These are phyloP conservation scores for Aegilops longissima DNA, from an alignment of 176 grass and related monocot species.

Conservation along the genomic window DNA sequence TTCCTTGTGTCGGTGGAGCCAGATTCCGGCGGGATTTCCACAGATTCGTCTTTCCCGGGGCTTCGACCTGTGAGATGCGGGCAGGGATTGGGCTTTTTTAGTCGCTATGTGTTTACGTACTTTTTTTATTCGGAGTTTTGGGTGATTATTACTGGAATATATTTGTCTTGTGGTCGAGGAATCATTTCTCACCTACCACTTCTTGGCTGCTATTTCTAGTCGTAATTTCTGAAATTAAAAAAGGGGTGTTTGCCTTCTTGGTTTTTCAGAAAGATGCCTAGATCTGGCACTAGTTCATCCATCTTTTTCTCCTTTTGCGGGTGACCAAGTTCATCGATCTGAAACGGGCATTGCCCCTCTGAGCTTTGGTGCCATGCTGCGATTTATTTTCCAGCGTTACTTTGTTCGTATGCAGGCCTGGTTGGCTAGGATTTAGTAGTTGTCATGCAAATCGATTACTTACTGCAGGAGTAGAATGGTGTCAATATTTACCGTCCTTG, in stretches of 20 bases:
- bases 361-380: not conserved
- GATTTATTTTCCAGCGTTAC: not conserved
- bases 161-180: not conserved
- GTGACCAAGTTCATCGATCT: not conserved
- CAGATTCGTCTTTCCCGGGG: slow-evolving; percentile 12
- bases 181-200: not conserved
- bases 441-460: not conserved
- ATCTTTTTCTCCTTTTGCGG: too few relatives aligned
- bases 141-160: too few relatives aligned
- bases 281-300: slow-evolving; percentile 3
- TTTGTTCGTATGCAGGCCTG: not conserved
- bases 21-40: slow-evolving; percentile 25
- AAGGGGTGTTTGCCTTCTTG: not conserved
- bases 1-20: slow-evolving; percentile 40
- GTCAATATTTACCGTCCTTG: not conserved
- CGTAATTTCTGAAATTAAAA: not conserved
- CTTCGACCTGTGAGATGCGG: too few relatives aligned
- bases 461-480: not conserved
- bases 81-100: too few relatives aligned
- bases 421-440: not conserved
- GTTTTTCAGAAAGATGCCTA: not conserved
- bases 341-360: slow-evolving; percentile 3
- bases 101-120: too few relatives aligned
- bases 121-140: too few relatives aligned
- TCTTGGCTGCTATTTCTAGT: not conserved